Evolutionary conservation across 1,139 yeast genomes (phyloP), one percentile per base, ranked within the genome.

Genomic region (Zhuliangozyma blackwelliae): DNA sequence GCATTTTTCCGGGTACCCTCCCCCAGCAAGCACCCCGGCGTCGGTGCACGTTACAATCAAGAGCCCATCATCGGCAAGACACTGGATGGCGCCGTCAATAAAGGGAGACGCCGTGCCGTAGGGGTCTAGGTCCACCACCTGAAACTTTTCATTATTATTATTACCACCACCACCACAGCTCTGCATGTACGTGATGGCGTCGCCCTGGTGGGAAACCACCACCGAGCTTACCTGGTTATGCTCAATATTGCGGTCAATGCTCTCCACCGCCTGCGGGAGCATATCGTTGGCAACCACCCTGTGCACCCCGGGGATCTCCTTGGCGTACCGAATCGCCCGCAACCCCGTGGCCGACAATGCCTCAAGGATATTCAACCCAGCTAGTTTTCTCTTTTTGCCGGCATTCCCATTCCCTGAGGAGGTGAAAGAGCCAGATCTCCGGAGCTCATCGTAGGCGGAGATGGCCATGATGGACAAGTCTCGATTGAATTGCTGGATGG

Each of bases 71-170:
- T 89, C 90, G 36, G 75, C 77, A 10, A 90, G 75, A 28, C 83
- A 68, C 50, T 87, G 95, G 26, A 92, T 70, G 0, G 97, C 97
- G 23, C 92, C 77, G 55, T 92, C 98, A 29, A 92, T 72, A 55
- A 92, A 92, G 5, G 97, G 97, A 1, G 96, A 78, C 0, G 97
- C 98, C 0, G 97, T 84, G 16, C 99, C 99, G 55, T 92, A 92
- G 0, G 99, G 99, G 55, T 92, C 99, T 39, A 92, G 72, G 61
- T 92, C 99, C 40, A 94, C 79, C 9, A 87, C 86, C 54, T 92
- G 95, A 61, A 83, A 85, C 37, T 71, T 69, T 19, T 63, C 64
- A 25, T 62, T 56, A n/a, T n/a, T n/a, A n/a, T n/a, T n/a, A n/a
- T n/a, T n/a, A n/a, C n/a, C n/a, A n/a, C n/a, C n/a, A n/a, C n/a